Base-by-base conservation (phyloP, 1,284 basidiomycete genomes). In the Exobasidium cylindrosporum region DNA sequence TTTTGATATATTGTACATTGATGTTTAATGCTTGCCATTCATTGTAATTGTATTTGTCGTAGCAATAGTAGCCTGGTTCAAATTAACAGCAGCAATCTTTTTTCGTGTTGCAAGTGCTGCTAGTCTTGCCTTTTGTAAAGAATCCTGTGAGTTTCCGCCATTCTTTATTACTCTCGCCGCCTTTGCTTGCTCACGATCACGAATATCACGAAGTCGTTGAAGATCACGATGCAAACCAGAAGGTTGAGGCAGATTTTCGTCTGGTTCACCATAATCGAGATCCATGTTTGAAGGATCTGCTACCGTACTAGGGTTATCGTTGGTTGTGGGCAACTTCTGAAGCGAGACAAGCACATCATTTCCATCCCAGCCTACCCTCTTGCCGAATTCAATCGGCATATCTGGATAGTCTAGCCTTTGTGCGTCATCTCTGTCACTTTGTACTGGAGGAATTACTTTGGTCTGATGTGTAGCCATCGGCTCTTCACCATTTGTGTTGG, bases 1-100 rank as follows among this genome's bases (percentile, higher is more conserved):
- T 7, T 13, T 13, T 7, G 29, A 50, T 7, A 21, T 21, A 7
- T 26, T 50, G 10, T 50, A 21, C 23, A 26, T 24, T 26, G 43
- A 23, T 40, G 35, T 40, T 17, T 40, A 40, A 40, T 40, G 35
- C 17, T 10, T 17, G 17, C 21, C 24, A 50, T 50, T 50, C 10
- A 23, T 50, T 50, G 47, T 50, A 50, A 50, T 50, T 26, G 24
- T 50, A 50, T 50, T 31, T 7, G 47, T 50, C 10, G 29, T 50
- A 24, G 21, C 24, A 23, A 21, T 21, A 31, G 21, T 50, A 21
- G 24, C 21, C 7, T 26, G 7, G 47, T 31, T 31, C 29, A 31
- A 24, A 7, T 50, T 7, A 26, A 10, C 47, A 14, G 7, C 47
- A 50, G 21, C 10, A 7, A 10, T 7, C 47, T 31, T 50, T 14